Evolutionary conservation across 805 yeast genomes (phyloP), one percentile per base, ranked within the genome.

Genomic region (Suhomyces sp.): DNA sequence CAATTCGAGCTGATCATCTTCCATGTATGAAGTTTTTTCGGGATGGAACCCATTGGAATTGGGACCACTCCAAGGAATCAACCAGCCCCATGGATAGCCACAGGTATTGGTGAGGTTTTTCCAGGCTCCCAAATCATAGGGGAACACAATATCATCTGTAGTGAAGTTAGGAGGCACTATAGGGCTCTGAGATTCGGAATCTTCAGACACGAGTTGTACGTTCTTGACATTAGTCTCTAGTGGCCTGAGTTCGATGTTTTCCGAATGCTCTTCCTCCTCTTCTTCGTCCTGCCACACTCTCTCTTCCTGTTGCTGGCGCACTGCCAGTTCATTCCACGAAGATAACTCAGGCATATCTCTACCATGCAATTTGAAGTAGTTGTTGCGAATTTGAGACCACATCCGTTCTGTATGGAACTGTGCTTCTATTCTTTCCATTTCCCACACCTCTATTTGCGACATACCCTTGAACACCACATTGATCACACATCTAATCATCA

Each of bases 391-490:
- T 47, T 60, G 72, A 25, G 42, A 50, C 77, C 78, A 82, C 37
- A 84, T 62, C 30, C 74, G 60, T 28, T 71, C 77, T 2, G 74
- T 70, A 34, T 75, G 69, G 39, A 79, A 74, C 43, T 83, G 83
- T 3, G 79, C 64, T 34, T 79, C 88, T 2, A 87, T 68, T 46
- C 98, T 72, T 46, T 93, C 98, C 58, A 68, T 58, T 51, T 91
- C 98, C 98, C 98, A 91, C 2, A 74, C 67, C 61, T 91, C 98
- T 35, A 91, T 90, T 54, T 87, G 95, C 1, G 97, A 81, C 74
- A 76, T 81, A 17, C 96, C 96, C 19, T 68, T 60, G 33, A 75
- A 54, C 1, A 74, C 43, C 42, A 78, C 64, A 50, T 79, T 78
- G 25, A 66, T 55, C 2, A 82, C 12, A 35, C 88, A 81, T 47